phyloP scores from a whole-genome alignment of 306 rosid species.

The Cucumis cinereus region DNA sequence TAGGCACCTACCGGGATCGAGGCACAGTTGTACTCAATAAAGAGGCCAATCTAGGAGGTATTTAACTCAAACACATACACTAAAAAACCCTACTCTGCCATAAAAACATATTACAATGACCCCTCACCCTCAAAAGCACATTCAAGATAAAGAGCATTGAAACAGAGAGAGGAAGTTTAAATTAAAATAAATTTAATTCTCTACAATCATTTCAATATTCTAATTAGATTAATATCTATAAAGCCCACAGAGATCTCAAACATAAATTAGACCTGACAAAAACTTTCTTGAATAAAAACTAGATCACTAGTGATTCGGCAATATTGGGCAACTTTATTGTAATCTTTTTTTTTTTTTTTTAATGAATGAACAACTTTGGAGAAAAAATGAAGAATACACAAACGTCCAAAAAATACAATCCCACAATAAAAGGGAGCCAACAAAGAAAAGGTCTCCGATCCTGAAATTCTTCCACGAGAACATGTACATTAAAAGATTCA shows the following conservation, averaged over 20 bases:
- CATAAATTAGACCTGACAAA: neutral
- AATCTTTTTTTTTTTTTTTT: no score
- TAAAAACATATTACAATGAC: neutral
- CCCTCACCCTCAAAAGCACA: neutral
- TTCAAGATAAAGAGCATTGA: neutral
- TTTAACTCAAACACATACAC: neutral
- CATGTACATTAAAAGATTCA: neutral
- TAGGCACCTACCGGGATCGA: conserved; percentile 23
- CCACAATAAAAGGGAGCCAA: no score
- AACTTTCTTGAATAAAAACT: neutral
- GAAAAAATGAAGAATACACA: no score
- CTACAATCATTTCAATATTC: neutral
- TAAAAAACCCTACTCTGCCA: neutral
- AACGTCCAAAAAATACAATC: no score
- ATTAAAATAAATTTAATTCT: neutral
- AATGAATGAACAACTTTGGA: no score
- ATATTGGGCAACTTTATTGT: neutral
- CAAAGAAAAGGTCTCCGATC: no score
- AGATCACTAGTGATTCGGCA: neutral
- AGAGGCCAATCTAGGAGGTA: neutral
- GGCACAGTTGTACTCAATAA: conserved; percentile 9
- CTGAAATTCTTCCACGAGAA: neutral
- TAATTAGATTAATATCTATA: neutral
- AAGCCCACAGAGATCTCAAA: neutral
- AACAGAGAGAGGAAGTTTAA: neutral